phyloP scores from a whole-genome alignment of 306 rosid species.

The Corylus avellana region DNA sequence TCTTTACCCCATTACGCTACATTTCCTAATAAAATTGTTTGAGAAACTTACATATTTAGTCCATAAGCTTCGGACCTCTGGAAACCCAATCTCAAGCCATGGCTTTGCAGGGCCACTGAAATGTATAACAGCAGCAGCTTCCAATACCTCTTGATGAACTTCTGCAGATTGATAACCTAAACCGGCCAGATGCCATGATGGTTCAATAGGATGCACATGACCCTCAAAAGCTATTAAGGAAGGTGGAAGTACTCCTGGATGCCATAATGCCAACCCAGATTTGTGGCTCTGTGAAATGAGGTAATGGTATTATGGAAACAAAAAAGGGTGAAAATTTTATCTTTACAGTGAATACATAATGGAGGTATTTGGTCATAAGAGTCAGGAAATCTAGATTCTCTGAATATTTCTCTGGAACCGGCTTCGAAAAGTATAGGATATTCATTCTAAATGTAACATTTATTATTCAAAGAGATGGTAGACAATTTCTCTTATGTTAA shows the following conservation, averaged over 20 bases:
- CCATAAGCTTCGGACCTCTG: conserved; percentile 80
- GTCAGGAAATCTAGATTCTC: neutral
- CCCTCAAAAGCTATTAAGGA: conserved; percentile 75
- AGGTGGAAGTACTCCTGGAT: conserved; percentile 79
- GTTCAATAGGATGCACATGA: conserved; percentile 71
- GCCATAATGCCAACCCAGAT: conserved; percentile 61
- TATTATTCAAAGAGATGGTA: neutral
- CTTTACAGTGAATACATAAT: neutral
- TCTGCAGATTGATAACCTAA: conserved; percentile 53
- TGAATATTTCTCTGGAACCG: neutral
- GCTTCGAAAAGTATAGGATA: neutral
- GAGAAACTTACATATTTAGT: conserved; percentile 67
- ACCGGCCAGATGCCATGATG: conserved; percentile 62
- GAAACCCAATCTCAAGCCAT: conserved; percentile 86
- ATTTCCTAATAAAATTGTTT: conserved; percentile 68
- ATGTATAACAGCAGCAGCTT: conserved; percentile 68
- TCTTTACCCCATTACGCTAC: conserved; percentile 64
- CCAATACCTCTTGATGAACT: conserved; percentile 41
- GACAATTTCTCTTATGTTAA: neutral
- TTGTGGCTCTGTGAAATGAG: conserved; percentile 56
- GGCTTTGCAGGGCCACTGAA: conserved; percentile 98
- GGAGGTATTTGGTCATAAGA: neutral
- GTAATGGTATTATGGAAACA: conserved; percentile 1
- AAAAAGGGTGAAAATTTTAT: neutral
- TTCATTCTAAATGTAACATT: neutral